Evolutionary conservation across 768 basidiomycete genomes (phyloP).

Genomic region (Tylopilus sp.): DNA sequence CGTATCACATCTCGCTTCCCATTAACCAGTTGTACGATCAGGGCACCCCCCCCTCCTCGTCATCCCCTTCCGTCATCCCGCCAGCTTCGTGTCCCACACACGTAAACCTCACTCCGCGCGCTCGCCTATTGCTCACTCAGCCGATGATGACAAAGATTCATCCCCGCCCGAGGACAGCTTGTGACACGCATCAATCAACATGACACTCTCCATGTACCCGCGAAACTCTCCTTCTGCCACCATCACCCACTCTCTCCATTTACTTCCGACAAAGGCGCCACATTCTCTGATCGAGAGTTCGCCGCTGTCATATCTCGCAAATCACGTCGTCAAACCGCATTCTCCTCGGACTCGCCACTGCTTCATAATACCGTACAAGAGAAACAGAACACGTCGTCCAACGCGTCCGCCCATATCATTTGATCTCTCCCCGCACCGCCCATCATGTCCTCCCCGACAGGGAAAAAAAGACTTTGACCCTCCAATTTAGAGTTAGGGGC

Average conservation of each 20-base stretch:
- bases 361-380: not conserved
- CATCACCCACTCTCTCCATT: not conserved
- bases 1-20: not conserved
- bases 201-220: not conserved
- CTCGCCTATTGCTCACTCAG: not conserved
- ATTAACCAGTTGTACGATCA: not conserved
- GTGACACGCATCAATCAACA: not conserved
- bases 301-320: slow-evolving; percentile 5
- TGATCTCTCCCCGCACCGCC: slow-evolving; percentile 13
- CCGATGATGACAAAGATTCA: slow-evolving; percentile 7
- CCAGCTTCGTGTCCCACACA: not conserved
- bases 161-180: not conserved
- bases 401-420: not conserved
- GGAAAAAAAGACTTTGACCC: not conserved
- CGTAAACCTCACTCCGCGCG: not conserved
- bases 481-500: not conserved
- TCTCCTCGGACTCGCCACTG: not conserved
- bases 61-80: not conserved
- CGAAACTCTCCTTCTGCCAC: slow-evolving; percentile 9
- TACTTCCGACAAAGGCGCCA: not conserved
- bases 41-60: not conserved
- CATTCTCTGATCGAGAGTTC: slow-evolving; percentile 12
- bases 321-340: not conserved
- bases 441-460: not conserved
- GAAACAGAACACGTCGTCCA: not conserved